phyloP scores from a whole-genome alignment of 108 stramenopile genomes.

The Nannochloropsis granulata region DNA sequence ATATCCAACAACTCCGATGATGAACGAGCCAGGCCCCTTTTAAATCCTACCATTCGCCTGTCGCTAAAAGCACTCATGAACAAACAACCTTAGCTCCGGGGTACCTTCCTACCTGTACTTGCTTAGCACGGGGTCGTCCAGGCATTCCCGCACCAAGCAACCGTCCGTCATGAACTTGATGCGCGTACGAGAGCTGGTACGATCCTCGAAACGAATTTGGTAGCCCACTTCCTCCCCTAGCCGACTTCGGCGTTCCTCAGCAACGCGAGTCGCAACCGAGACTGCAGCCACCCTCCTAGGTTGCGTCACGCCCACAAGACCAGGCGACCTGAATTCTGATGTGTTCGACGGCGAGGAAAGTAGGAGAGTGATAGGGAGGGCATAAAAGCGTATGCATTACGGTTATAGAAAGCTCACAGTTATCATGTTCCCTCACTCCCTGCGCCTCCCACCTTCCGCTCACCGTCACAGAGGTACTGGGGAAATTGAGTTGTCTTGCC shows the following conservation, averaged over 20 bases:
- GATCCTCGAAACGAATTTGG: slow-evolving; percentile 27
- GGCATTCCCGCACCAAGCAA: slow-evolving; percentile 80
- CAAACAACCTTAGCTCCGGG: too few relatives aligned
- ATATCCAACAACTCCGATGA: too few relatives aligned
- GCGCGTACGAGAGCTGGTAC: slow-evolving; percentile 55
- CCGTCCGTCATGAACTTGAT: slow-evolving; percentile 98
- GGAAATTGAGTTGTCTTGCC: slow-evolving; percentile 42
- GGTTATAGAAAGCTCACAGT: too few relatives aligned
- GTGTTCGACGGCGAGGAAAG: too few relatives aligned
- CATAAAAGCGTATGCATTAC: too few relatives aligned
- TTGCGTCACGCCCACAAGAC: slow-evolving; percentile 56
- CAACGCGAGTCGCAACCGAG: slow-evolving; percentile 74
- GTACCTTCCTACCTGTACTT: slow-evolving; percentile 3
- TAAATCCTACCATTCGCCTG: too few relatives aligned
- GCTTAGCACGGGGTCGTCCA: slow-evolving; percentile 30
- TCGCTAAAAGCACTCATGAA: too few relatives aligned
- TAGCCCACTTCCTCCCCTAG: slow-evolving; percentile 33
- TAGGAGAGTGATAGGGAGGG: too few relatives aligned
- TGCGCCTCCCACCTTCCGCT: slow-evolving; percentile 8
- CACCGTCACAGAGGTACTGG: slow-evolving; percentile 20
- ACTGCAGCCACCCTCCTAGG: slow-evolving; percentile 91
- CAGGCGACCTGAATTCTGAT: neutral
- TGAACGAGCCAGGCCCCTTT: too few relatives aligned
- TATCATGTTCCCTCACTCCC: neutral
- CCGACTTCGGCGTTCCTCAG: slow-evolving; percentile 51